Evolutionary conservation across 371 early-diverging fungal species (phyloP), one percentile per base, ranked within the genome.

Genomic region (Chytridium lagenaria): DNA sequence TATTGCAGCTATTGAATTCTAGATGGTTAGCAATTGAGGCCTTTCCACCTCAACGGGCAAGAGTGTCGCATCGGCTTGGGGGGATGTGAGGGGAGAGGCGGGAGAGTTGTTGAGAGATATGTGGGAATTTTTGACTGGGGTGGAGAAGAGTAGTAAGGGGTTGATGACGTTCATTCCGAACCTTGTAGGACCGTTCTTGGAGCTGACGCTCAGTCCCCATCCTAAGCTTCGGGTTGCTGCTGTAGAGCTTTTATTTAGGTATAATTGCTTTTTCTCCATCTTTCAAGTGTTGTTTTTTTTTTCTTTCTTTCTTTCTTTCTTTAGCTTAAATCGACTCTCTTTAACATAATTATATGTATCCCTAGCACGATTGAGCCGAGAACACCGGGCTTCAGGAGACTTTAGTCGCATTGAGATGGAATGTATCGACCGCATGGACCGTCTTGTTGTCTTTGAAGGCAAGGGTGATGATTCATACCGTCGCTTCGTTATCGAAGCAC

Each of bases 51-150:
- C 90, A 89, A 70, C 76, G 78, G 2, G 85, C 88, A 51, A 84
- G 90, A 5, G 86, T 88, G 0, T 82, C 87, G 1, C 85, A 86
- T 82, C 84, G 89, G 50, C 78, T 92, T 31, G 84, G 84, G 88
- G 87, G 15, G 91, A 91, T 71, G 84, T 89, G 68, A 85, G 88
- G 30, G 88, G 87, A 5, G 84, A 84, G 15, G 93, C 88, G 26
- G 88, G 87, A 0, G 85, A 86, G 57, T 44, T 87, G 23, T 77
- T 91, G 38, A 71, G 84, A 44, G 68, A 61, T 0, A 71, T 90
- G 40, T 92, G 93, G 93, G 76, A 83, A 61, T 73, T 69, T 34
- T 64, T 84, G 1, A 66, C 59, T 70, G 68, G 55, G 67, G 78
- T 57, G 33, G 76, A 77, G 59, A 59, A 40, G 37, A 69, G 71